A percentile compares a stretch with the other conserved stretches of the same genome.
Conservation (phyloP, 2,329 filamentous ascomycete species). For the Dactylellina sp. region DNA sequence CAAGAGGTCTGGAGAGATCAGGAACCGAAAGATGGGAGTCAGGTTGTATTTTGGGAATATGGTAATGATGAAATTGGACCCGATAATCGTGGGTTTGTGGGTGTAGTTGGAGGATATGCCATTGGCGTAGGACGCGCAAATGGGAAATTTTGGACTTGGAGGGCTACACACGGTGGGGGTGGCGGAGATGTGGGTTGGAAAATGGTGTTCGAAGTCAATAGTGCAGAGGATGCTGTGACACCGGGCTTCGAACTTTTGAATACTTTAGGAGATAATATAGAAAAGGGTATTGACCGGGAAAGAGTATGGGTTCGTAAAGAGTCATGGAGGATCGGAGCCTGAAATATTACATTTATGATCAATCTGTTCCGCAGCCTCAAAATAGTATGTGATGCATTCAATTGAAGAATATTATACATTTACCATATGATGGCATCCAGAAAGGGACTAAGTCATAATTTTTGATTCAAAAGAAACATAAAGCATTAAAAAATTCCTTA, state of each 20-base stretch:
- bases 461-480: too few species aligned
- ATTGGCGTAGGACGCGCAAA: slow-evolving; percentile 29
- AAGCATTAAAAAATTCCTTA: too few species aligned
- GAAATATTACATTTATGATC: too few species aligned
- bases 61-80: slow-evolving; percentile 26
- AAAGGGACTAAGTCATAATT: too few species aligned
- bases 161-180: slow-evolving; percentile 14
- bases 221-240: background rate
- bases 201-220: slow-evolving; percentile 15
- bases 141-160: slow-evolving; percentile 45
- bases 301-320: slow-evolving; percentile 32
- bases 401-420: too few species aligned
- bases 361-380: too few species aligned
- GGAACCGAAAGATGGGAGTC: slow-evolving; percentile 47
- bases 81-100: slow-evolving; percentile 53
- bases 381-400: too few species aligned
- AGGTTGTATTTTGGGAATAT: slow-evolving; percentile 47
- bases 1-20: slow-evolving; percentile 63
- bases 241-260: slow-evolving; percentile 13
- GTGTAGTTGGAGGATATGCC: slow-evolving; percentile 18
- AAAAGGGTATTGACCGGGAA: background rate
- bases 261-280: background rate
- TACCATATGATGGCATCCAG: too few species aligned
- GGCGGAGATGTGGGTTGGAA: slow-evolving; percentile 17
- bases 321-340: slow-evolving; percentile 17